A percentile compares a stretch with the other conserved stretches of the same genome.
phyloP scores from a whole-genome alignment of 345 rosid species.

The Nasturtium officinale region DNA sequence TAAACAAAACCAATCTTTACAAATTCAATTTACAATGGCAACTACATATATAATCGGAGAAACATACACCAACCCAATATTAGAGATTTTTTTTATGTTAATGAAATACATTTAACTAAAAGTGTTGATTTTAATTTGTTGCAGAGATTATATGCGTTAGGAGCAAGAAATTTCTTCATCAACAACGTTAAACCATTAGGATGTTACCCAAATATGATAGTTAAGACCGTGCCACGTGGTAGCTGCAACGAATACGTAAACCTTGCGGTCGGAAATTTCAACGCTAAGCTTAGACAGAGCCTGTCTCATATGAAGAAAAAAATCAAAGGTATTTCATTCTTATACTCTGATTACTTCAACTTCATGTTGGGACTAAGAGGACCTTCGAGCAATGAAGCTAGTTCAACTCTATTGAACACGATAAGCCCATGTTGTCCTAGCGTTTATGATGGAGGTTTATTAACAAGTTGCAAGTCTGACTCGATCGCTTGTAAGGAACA shows the following conservation, averaged over 20 bases:
- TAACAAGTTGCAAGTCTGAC: background rate
- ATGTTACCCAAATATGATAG: constrained; percentile 37
- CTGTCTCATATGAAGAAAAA: background rate
- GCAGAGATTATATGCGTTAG: constrained; percentile 34
- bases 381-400: constrained; percentile 27
- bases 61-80: background rate
- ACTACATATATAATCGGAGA: background rate
- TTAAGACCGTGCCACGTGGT: constrained; percentile 17
- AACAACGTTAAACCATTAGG: constrained; percentile 43
- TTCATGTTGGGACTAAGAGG: constrained; percentile 34
- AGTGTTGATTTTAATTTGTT: no score
- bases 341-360: constrained; percentile 38
- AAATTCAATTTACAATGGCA: background rate
- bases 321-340: constrained; percentile 10
- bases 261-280: constrained; percentile 13
- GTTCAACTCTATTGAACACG: constrained; percentile 21
- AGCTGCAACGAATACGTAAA: constrained; percentile 19
- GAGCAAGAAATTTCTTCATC: constrained; percentile 42
- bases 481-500: constrained; percentile 26
- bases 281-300: constrained; percentile 20
- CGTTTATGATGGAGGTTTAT: constrained; percentile 26
- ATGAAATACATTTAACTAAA: constrained; percentile 7
- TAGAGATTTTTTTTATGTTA: no score
- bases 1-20: no score
- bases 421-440: constrained; percentile 38